Base-by-base conservation (phyloP, 768 basidiomycete genomes). In the Russula griseocarnosa region DNA sequence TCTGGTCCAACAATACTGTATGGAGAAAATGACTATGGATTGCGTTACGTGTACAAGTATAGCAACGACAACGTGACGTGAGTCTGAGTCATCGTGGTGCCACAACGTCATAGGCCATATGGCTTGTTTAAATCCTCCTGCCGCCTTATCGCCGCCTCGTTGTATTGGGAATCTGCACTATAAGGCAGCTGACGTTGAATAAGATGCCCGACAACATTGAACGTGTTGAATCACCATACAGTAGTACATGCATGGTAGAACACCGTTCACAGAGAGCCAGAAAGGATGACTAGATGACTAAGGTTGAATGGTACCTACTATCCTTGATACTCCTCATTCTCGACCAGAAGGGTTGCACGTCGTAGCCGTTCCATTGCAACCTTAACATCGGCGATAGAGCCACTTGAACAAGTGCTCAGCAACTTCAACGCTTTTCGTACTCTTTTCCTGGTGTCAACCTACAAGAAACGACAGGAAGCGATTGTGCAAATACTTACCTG, bases 401-500 rank as follows among this genome's bases (percentile, higher is more conserved):
- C 58, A 50, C 30, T 20, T 11, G 36, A 65, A 40, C 54, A 55
- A 36, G 8, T 42, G 30, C 24, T 46, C 59, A 65, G 30, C 53
- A 55, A 47, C 44, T 60, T 65, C 58, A 60, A n/a, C 24, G 50
- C 63, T 32, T 50, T 67, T 40, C 60, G 59, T 18, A 61, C 42
- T 55, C 66, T 67, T 56, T 18, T 20, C 32, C 6, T 5, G 18
- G 24, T 10, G 20, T 59, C 47, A 65, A 40, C 11, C 46, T 20
- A 42, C 52, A n/a, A 36, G 26, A 30, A 40, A 49, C 34, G 5
- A 42, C 18, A n/a, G 8, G 32, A 34, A 20, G 47, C 5, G 6
- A 22, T 40, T 51, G 3, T 55, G n/a, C 36, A 42, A 30, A 54
- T 36, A 36, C 65, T 46, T 32, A 85, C 87, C 74, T 81, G 60